Evolutionary conservation across 2,329 filamentous ascomycete species (phyloP).

Genomic region (Claviceps spartinae): DNA sequence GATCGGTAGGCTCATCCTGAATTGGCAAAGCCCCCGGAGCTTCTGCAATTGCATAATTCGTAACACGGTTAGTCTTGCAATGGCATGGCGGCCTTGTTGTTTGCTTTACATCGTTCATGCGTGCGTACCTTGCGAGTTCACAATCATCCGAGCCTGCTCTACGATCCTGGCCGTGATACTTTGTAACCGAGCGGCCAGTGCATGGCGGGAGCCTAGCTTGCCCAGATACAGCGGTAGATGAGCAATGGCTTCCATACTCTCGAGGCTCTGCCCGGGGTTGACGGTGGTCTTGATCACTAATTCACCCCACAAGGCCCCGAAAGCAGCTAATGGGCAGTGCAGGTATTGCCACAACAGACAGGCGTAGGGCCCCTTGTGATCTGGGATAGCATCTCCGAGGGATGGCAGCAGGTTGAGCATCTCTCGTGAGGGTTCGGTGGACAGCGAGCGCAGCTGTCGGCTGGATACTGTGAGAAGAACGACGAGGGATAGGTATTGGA

Average conservation of each 20-base stretch:
- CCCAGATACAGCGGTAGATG: neutral
- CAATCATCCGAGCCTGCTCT: neutral
- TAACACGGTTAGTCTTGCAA: neutral
- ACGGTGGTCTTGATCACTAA: neutral
- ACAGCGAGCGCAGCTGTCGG: neutral
- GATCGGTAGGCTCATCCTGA: neutral
- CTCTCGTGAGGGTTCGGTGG: neutral
- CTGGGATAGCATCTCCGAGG: neutral
- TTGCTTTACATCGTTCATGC: no score
- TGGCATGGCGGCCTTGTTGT: neutral
- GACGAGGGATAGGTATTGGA: neutral
- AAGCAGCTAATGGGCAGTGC: neutral
- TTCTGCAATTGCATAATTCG: neutral
- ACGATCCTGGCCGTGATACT: neutral
- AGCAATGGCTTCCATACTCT: neutral
- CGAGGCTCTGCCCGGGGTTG: neutral
- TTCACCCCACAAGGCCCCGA: constrained; percentile 1
- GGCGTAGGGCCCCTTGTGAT: neutral
- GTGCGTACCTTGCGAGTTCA: neutral
- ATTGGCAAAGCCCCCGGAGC: neutral
- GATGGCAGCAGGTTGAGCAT: neutral
- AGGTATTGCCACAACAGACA: constrained; percentile 1
- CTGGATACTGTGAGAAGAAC: neutral
- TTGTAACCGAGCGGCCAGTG: neutral
- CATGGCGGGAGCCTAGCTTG: neutral